phyloP scores from a whole-genome alignment of 495 filamentous ascomycete genomes.

The Hypomontagnella monticulosa region DNA sequence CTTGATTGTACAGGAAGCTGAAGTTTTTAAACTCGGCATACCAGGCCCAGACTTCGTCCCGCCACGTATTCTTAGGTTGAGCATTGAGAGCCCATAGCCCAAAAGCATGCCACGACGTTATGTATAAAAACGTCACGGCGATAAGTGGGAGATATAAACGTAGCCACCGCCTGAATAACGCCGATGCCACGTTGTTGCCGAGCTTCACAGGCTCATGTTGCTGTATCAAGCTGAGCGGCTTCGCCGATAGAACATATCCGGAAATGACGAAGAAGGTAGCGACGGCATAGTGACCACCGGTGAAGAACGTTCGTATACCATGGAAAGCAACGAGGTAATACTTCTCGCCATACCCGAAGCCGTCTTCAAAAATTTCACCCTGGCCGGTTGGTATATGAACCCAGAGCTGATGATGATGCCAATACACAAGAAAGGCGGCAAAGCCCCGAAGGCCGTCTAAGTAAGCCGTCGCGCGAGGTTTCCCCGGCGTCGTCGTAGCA shows the following conservation, averaged over 20 bases:
- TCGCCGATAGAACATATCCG: constrained; percentile 61
- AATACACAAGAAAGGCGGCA: constrained; percentile 59
- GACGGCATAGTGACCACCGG: constrained; percentile 64
- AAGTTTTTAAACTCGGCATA: constrained; percentile 68
- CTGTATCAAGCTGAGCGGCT: constrained; percentile 61
- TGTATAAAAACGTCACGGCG: constrained; percentile 57
- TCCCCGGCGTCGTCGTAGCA: constrained; percentile 16
- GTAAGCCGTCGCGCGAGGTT: constrained; percentile 53
- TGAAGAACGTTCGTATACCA: constrained; percentile 51
- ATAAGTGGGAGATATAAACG: constrained; percentile 59
- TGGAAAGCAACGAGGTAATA: constrained; percentile 55
- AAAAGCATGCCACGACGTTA: constrained; percentile 62
- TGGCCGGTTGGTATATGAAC: constrained; percentile 40
- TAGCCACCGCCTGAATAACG: constrained; percentile 58
- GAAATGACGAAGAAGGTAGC: constrained; percentile 61
- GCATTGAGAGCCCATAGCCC: constrained; percentile 51
- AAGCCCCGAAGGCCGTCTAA: constrained; percentile 60
- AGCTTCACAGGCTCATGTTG: constrained; percentile 49
- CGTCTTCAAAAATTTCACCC: constrained; percentile 44
- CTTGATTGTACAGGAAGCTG: constrained; percentile 62
- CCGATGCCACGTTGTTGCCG: constrained; percentile 51
- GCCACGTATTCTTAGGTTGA: constrained; percentile 50
- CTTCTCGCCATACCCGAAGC: constrained; percentile 46
- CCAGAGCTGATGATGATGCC: constrained; percentile 59
- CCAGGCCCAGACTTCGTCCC: constrained; percentile 62